These are phyloP conservation scores for Boletellus deceptivus DNA, from an alignment of 1,284 basidiomycete species.

Conservation along the genomic window DNA sequence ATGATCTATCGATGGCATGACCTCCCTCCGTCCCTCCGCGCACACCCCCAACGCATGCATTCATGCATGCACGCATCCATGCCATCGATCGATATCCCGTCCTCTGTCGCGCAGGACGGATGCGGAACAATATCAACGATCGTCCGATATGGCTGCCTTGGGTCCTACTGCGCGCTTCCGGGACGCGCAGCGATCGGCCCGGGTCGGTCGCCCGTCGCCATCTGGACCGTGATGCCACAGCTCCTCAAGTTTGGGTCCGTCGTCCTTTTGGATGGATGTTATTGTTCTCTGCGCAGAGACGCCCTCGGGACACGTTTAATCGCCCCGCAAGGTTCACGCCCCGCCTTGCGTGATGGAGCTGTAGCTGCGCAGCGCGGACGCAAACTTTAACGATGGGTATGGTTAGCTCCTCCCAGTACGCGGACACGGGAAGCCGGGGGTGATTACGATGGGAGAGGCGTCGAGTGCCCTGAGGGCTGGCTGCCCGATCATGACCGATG, in stretches of 20 bases:
- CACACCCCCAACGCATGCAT: too few species aligned
- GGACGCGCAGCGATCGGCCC: neutral
- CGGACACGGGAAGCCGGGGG: neutral
- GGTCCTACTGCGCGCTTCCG: neutral
- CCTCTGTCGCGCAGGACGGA: too few species aligned
- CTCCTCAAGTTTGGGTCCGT: constrained; percentile 1
- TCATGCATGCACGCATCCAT: too few species aligned
- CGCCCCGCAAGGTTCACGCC: neutral
- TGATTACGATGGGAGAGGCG: too few species aligned
- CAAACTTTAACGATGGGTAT: neutral
- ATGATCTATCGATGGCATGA: too few species aligned
- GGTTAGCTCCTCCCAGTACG: neutral
- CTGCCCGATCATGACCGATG: neutral
- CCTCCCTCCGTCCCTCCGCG: too few species aligned
- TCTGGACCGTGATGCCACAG: neutral
- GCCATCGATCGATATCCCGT: too few species aligned
- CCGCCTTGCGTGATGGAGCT: neutral
- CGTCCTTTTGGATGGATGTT: neutral
- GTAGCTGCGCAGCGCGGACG: neutral
- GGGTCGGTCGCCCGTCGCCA: constrained; percentile 1
- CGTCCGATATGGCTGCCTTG: constrained; percentile 16
- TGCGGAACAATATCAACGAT: constrained; percentile 7
- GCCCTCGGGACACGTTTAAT: neutral
- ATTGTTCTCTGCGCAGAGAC: too few species aligned
- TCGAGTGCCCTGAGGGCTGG: too few species aligned